Evolutionary conservation across 768 basidiomycete species (phyloP).

Genomic region (Porphyrellus cyaneotinctus): DNA sequence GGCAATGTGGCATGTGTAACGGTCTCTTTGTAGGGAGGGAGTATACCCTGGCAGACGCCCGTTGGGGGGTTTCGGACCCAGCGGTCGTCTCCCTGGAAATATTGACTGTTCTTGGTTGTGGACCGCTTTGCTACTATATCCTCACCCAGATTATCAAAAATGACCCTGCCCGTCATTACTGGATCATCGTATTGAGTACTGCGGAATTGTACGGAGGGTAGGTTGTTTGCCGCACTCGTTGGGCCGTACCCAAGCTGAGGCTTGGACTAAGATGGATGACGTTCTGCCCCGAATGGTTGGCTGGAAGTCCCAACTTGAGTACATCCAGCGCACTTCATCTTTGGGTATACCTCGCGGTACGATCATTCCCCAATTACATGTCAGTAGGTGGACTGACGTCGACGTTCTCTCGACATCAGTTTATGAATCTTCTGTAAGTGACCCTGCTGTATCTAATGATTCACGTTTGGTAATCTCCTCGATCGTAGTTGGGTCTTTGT

Average conservation of each 20-base stretch:
- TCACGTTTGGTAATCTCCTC: background rate
- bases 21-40: constrained; percentile 59
- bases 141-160: constrained; percentile 58
- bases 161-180: constrained; percentile 57
- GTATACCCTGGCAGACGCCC: constrained; percentile 73
- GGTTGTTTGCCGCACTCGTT: constrained; percentile 12
- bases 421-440: constrained; percentile 77
- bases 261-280: constrained; percentile 67
- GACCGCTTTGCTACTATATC: constrained; percentile 70
- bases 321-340: constrained; percentile 67
- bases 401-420: constrained; percentile 36
- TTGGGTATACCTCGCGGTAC: constrained; percentile 78
- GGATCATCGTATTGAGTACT: constrained; percentile 75
- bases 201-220: constrained; percentile 78
- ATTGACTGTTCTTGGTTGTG: constrained; percentile 72
- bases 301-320: constrained; percentile 65
- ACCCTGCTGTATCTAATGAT: background rate
- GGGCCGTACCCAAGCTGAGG: background rate
- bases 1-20: background rate
- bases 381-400: background rate
- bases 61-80: constrained; percentile 78
- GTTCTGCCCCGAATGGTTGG: constrained; percentile 84
- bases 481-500: constrained; percentile 69
- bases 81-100: constrained; percentile 80
- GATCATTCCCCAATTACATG: constrained; percentile 25